Evolutionary conservation across 495 filamentous ascomycete species (phyloP).

Genomic region (Xylaria curta): DNA sequence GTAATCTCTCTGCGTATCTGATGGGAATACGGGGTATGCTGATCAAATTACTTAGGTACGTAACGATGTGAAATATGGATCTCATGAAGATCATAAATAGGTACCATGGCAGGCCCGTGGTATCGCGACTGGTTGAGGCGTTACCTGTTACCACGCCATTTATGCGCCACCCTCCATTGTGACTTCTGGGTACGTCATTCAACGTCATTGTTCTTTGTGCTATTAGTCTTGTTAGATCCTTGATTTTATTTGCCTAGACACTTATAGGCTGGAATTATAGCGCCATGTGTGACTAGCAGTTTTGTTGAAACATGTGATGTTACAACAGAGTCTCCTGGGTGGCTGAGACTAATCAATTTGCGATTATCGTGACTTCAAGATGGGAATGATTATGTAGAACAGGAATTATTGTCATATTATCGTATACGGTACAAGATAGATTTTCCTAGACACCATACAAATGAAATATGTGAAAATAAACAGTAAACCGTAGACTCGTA

Average conservation of each 20-base stretch:
- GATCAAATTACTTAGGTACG: conserved; percentile 11
- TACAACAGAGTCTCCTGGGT: background rate
- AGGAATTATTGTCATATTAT: background rate
- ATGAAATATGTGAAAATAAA: conserved; percentile 6
- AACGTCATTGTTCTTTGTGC: conserved; percentile 32
- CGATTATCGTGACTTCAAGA: background rate
- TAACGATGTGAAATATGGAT: background rate
- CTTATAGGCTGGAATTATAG: conserved; percentile 1
- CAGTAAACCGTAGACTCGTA: background rate
- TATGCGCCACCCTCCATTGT: conserved; percentile 24
- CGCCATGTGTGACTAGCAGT: background rate
- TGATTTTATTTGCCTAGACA: background rate
- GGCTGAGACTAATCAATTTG: background rate
- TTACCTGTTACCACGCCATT: conserved; percentile 5
- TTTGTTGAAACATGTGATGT: background rate
- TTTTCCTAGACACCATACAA: background rate
- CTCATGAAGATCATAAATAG: background rate
- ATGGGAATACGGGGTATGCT: too few species aligned
- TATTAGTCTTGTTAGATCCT: conserved; percentile 11
- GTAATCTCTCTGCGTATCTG: too few species aligned
- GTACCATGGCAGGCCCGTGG: background rate
- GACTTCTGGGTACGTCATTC: conserved; percentile 32
- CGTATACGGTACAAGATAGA: background rate
- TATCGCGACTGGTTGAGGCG: background rate
- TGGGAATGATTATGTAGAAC: background rate